Evolutionary conservation across 1,139 yeast species (phyloP).

Genomic region (Diutina rugosa): DNA sequence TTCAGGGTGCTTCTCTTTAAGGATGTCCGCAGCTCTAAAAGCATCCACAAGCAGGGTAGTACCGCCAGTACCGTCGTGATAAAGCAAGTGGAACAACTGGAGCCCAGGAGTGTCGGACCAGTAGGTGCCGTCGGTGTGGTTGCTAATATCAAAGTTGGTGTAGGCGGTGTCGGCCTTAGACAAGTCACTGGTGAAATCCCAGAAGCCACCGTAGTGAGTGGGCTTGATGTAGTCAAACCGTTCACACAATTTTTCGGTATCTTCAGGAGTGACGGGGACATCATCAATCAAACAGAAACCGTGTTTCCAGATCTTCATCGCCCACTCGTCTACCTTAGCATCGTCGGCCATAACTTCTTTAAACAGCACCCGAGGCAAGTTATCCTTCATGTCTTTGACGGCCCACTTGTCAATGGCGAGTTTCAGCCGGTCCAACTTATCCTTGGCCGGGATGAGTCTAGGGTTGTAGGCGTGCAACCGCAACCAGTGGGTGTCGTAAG

Average conservation of each 20-base stretch:
- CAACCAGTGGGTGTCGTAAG: conserved; percentile 40
- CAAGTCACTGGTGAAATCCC: conserved; percentile 70
- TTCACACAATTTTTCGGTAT: conserved; percentile 47
- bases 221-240: conserved; percentile 52
- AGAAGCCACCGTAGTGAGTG: conserved; percentile 72
- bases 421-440: conserved; percentile 16
- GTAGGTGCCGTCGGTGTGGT: conserved; percentile 71
- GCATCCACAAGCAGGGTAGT: conserved; percentile 63
- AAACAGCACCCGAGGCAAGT: conserved; percentile 43
- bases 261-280: conserved; percentile 52
- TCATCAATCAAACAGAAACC: conserved; percentile 57
- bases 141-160: conserved; percentile 52
- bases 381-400: conserved; percentile 25
- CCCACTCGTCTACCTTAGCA: conserved; percentile 44
- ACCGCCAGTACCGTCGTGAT: conserved; percentile 63
- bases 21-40: conserved; percentile 44
- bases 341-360: conserved; percentile 28
- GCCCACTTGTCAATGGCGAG: conserved; percentile 33
- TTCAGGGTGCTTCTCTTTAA: conserved; percentile 37
- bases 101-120: conserved; percentile 72
- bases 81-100: conserved; percentile 57
- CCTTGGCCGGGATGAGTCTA: conserved; percentile 18
- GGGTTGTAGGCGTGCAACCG: conserved; percentile 49
- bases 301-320: conserved; percentile 40
- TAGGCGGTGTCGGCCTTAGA: conserved; percentile 67